Evolutionary conservation across 768 basidiomycete genomes (phyloP), one percentile per base, ranked within the genome.

Genomic region (Xanthoconium stramineum): DNA sequence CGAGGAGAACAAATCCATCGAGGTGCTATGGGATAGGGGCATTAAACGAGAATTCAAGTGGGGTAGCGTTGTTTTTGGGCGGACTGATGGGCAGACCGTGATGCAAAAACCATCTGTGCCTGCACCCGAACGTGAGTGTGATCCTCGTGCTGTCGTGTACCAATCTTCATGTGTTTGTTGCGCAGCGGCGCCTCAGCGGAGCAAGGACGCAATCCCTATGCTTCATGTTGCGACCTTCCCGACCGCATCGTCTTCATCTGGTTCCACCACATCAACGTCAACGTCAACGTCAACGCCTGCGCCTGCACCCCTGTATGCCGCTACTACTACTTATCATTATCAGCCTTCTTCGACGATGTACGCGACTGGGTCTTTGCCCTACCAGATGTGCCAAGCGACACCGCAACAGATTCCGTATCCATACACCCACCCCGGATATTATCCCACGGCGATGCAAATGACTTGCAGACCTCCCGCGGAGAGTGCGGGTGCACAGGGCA

Each of bases 11-110:
- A 77, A 81, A 49, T 84, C 84, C 10, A 85, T 95, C 1, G 86
- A 88, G 66, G 91, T 95, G 5, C 68, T 89, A 8, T 94, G 92
- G 88, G 89, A 91, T 65, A 76, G 81, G 29, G 86, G 85, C 9
- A 61, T 83, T 37, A 88, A 84, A 71, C 78, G 83, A 52, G 89
- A 91, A 68, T 89, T 92, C 66, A 91, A 89, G 68, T 92, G 90
- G 90, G 82, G 84, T 30, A 85, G 84, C 62, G 83, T 92, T 19
- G 80, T 91, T 19, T 86, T 90, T 56, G 89, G 88, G n/a, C 84
- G 78, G 47, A 85, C 82, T 2, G 87, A 88, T 46, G 81, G 76
- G 6, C 83, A 84, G 52, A 65, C 72, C 17, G 81, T 89, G n/a
- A 80, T 80, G 50, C 87, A 88, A 66, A 89, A 86, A 61, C 88